Base-by-base conservation (phyloP, 2,329 filamentous ascomycete genomes). In the Pyricularia pennisetigena region DNA sequence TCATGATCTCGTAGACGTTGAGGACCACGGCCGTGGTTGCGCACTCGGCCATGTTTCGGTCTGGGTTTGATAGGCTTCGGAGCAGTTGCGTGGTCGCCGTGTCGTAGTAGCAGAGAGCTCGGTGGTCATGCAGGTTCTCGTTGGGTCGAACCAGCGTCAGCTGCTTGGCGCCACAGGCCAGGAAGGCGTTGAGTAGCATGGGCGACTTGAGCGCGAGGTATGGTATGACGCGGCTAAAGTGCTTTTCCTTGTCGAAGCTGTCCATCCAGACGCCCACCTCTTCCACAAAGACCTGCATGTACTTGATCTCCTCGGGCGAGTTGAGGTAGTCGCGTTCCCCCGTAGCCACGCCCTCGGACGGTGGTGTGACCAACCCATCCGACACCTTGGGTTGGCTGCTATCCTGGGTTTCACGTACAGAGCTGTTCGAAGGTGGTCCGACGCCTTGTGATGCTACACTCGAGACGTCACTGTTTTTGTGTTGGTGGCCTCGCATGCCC, bases 221-320 rank as follows among this genome's bases (percentile, higher is more conserved):
- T 0, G 94, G 93, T n/a, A 97, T 82, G 23, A 92, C 81, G 65
- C 90, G 86, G 28, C 92, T 92, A 76, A 97, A 97, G 81, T 96
- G 91, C 79, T 94, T 94, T 71, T 89, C 85, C 41, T 88, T 85
- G 79, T 97, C 92, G 82, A 97, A 88, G 61, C 89, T 92, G 78
- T 97, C 94, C 92, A 98, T 97, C 93, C 94, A 97, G 3, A 93
- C 79, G 0, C 90, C 93, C 2, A 98, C 92, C 72, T 97, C 91
- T 74, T 96, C 91, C 7, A 96, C 90, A 76, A 97, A 98, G 0
- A 93, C 89, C 76, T 97, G 92, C 90, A 97, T 92, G 75, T 93
- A 93, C n/a, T 90, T 80, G 0, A 95, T 85, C 75, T 97, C 93
- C 69, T 97, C 91, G 10, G 88, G 85, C 3, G 86, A 87, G 71